Evolutionary conservation across 164 flowering plant species (phyloP), one percentile per base, ranked within the genome.

Genomic region (Hamamelis virginiana): DNA sequence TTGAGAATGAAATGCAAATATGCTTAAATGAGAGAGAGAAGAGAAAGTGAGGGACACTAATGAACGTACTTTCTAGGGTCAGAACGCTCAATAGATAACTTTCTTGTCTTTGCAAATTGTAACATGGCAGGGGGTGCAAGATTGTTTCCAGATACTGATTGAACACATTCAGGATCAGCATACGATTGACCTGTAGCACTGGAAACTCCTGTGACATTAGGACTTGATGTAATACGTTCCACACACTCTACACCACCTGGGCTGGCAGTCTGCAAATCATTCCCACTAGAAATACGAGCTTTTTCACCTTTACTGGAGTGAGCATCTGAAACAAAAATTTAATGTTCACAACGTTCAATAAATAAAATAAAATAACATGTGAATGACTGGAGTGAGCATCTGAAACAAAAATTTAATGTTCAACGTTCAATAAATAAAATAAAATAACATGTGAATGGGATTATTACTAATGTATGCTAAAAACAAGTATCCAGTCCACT

Each of bases 61-160:
- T n/a, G 22, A 71, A 72, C 91, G 72, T 83, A 92, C 98, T 85
- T 89, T 80, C 90, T 81, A 22, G 86, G 79, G 27, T 89, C 98
- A 67, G 95, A 73, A 22, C 94, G 91, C 70, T 94, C 97, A 59
- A 75, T 58, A 19, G 96, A 91, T 75, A 91, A 69, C 79, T 94
- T 92, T 75, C 94, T 88, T 5, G 92, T 82, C 78, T 90, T 94
- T 69, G 95, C 88, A 81, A 88, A 88, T 58, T 86, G 95, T 21
- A 85, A 80, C 83, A 89, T 68, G 38, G 93, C 70, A 60, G 88
- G 79, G 23, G 89, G 87, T 27, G 81, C 78, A 72, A 82, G 76
- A 74, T 76, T 81, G 81, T 76, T 81, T 76, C 84, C 91, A 65
- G 87, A 55, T 62, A 74, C 67, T 57, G 86, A 82, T 72, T 85